Evolutionary conservation across 2,329 filamentous ascomycete genomes (phyloP).

Genomic region (Cladobotryum mycophilum): DNA sequence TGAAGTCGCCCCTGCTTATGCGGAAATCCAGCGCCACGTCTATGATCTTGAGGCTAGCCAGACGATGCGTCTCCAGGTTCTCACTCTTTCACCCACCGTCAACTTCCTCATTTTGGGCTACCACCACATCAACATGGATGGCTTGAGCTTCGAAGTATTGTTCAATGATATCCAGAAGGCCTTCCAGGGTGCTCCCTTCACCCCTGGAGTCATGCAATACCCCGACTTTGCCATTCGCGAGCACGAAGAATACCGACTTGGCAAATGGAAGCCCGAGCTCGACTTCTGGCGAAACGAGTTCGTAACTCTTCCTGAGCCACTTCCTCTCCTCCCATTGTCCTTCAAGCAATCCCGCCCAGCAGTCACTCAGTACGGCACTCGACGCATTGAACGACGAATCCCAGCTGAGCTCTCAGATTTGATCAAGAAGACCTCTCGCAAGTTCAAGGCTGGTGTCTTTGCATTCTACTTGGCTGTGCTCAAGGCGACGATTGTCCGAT

Average conservation of each 20-base stretch:
- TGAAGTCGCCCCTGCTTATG: slow-evolving; percentile 21
- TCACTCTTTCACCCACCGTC: slow-evolving; percentile 24
- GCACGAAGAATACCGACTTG: background rate
- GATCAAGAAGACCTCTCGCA: background rate
- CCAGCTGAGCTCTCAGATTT: background rate
- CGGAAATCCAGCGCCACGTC: slow-evolving; percentile 21
- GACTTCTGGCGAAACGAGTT: background rate
- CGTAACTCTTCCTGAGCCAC: slow-evolving; percentile 11
- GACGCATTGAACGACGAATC: background rate
- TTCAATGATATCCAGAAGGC: slow-evolving; percentile 31
- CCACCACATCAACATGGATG: slow-evolving; percentile 49
- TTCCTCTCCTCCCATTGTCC: slow-evolving; percentile 14
- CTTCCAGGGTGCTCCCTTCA: slow-evolving; percentile 28
- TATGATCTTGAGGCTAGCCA: slow-evolving; percentile 34
- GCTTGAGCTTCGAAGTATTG: slow-evolving; percentile 38
- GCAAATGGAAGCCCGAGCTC: background rate
- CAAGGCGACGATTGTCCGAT: background rate
- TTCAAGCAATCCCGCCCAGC: slow-evolving; percentile 1
- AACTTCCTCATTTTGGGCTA: slow-evolving; percentile 39
- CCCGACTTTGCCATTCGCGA: background rate
- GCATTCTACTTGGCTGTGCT: background rate
- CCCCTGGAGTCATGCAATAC: slow-evolving; percentile 8
- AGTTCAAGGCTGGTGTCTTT: slow-evolving; percentile 17
- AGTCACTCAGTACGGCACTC: background rate
- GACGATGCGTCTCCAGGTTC: slow-evolving; percentile 25